Base-by-base conservation (phyloP, 2,329 filamentous ascomycete species). In the Dothistroma pini region DNA sequence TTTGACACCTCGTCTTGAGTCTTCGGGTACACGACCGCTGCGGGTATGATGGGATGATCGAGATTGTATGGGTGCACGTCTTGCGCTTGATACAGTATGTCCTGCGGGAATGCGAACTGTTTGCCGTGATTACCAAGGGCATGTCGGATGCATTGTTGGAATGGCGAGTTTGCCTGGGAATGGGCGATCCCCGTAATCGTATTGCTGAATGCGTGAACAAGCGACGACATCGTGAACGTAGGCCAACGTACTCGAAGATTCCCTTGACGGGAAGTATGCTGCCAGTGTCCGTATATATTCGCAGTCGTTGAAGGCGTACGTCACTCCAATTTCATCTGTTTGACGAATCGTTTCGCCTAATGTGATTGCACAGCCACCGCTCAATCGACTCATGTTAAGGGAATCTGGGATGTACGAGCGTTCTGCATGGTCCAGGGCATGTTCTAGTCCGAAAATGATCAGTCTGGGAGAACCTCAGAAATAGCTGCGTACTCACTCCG, bases 11-110 rank as follows among this genome's bases (percentile, higher is more conserved):
- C 58, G 31, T 60, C 38, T 7, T 52, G 41, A 48, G 56, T 60
- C 35, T 56, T 61, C 12, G 63, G 63, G 22, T 63, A 66, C 53
- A 58, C 57, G 21, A 66, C 57, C 29, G 62, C 63, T 7, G 59
- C 59, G 8, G 63, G 63, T 12, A 54, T 62, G 48, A 58, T 54
- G 2, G 55, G 57, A 19, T 55, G 56, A 16, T 66, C 63, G 50
- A 66, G 54, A 31, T 66, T 64, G 53, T 64, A 66, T 12, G 59
- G 61, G n/a, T 63, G 59, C 31, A 60, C 55, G 34, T 66, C 60
- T 34, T 56, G 59, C 32, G 60, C 32, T 12, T 58, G 57, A n/a
- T 59, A 61, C 34, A 64, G 49, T 7, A 66, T 25, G 34, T 66
- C 63, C 38, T 61, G 58, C 6, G 61, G 63, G 25, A 65, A 65